Evolutionary conservation across 192 early-diverging fungal species (phyloP).

Genomic region (Backusella circina): DNA sequence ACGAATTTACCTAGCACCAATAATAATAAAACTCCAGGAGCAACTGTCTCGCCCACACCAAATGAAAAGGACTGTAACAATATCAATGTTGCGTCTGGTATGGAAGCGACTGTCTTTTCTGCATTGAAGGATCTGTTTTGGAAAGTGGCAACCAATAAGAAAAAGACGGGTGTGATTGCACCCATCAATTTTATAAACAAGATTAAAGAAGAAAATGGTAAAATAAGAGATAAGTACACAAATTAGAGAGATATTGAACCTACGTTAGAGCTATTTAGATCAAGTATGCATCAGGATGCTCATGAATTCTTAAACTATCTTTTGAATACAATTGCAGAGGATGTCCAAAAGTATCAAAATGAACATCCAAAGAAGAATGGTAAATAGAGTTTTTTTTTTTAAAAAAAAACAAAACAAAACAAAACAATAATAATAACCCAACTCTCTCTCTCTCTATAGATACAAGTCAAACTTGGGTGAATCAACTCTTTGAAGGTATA

Average conservation of each 20-base stretch:
- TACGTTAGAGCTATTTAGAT: constrained; percentile 78
- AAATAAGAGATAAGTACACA: neutral
- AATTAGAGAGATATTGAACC: neutral
- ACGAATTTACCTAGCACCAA: neutral
- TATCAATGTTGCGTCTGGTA: constrained; percentile 26
- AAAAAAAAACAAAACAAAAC: no score
- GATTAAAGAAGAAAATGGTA: constrained; percentile 92
- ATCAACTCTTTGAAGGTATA: constrained; percentile 91
- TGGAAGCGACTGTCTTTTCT: constrained; percentile 80
- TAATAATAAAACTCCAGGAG: neutral
- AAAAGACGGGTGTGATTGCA: constrained; percentile 76
- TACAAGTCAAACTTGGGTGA: constrained; percentile 74
- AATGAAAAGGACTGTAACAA: neutral
- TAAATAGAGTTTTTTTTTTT: neutral
- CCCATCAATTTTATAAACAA: constrained; percentile 84
- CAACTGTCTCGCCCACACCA: neutral
- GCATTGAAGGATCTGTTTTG: constrained; percentile 84
- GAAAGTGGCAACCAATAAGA: constrained; percentile 76
- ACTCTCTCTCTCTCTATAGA: neutral
- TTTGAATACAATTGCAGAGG: constrained; percentile 89
- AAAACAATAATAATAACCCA: neutral
- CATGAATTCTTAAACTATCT: constrained; percentile 97
- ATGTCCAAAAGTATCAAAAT: constrained; percentile 62
- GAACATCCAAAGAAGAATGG: constrained; percentile 31
- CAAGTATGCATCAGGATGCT: constrained; percentile 95